These are phyloP conservation scores for Xylaria hypoxylon DNA, from an alignment of 2,329 filamentous ascomycete species.

Conservation along the genomic window DNA sequence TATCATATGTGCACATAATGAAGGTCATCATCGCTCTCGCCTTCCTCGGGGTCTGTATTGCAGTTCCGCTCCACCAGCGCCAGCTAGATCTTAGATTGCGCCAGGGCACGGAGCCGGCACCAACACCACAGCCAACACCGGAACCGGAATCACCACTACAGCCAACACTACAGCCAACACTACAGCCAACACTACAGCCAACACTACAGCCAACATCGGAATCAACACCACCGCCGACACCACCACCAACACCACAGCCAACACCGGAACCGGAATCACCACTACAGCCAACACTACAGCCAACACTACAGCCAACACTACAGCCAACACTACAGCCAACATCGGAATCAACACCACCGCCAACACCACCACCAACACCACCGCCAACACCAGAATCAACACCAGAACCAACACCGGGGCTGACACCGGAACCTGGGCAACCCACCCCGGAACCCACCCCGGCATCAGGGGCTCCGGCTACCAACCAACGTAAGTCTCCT, in stretches of 20 bases:
- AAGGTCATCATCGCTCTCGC: constrained; percentile 14
- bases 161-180: neutral
- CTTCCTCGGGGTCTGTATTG: constrained; percentile 27
- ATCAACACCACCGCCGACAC: no score
- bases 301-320: no score
- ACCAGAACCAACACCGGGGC: no score
- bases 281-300: no score
- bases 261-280: neutral
- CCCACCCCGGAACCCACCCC: no score
- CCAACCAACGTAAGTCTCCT: no score
- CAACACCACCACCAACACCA: neutral
- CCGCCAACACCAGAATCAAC: neutral
- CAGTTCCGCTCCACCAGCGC: constrained; percentile 19
- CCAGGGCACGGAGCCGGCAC: neutral
- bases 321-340: no score
- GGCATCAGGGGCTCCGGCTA: no score
- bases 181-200: no score
- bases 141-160: neutral
- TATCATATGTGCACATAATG: constrained; percentile 23
- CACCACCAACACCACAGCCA: neutral
- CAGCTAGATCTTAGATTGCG: constrained; percentile 5
- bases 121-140: neutral
- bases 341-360: no score
- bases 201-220: no score
- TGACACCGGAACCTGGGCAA: no score